A percentile compares a stretch with the other conserved stretches of the same genome.
Evolutionary conservation across 2,329 filamentous ascomycete species (phyloP).

Genomic region (Talaromyces pinophilus): DNA sequence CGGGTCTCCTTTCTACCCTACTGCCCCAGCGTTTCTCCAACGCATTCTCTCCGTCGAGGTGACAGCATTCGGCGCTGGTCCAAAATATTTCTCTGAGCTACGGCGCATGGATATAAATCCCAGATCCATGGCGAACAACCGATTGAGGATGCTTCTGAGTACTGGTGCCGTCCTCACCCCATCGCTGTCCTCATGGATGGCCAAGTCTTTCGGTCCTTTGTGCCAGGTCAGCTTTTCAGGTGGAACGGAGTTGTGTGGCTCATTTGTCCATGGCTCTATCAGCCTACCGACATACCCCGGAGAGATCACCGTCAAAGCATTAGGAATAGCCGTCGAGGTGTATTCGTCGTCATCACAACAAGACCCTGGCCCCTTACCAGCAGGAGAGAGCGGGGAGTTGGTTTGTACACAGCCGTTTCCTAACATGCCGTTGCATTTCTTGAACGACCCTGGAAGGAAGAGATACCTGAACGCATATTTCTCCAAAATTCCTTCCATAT

Average conservation of each 20-base stretch:
- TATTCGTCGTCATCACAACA: slow-evolving; percentile 30
- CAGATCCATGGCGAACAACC: slow-evolving; percentile 6
- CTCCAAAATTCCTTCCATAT: slow-evolving; percentile 37
- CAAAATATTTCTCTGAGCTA: slow-evolving; percentile 11
- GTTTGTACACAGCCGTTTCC: slow-evolving; percentile 51
- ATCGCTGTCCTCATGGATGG: slow-evolving; percentile 28
- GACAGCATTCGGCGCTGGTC: slow-evolving; percentile 6
- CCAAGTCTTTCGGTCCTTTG: slow-evolving; percentile 40
- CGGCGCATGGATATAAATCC: background rate
- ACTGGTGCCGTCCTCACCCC: slow-evolving; percentile 15
- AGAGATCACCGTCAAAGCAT: slow-evolving; percentile 49
- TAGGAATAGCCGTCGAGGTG: slow-evolving; percentile 51
- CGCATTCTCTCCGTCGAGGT: slow-evolving; percentile 43
- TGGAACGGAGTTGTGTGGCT: slow-evolving; percentile 52
- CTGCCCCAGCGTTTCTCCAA: slow-evolving; percentile 17
- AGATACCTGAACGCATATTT: slow-evolving; percentile 52
- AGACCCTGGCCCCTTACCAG: slow-evolving; percentile 23
- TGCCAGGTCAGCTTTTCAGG: slow-evolving; percentile 49
- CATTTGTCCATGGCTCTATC: slow-evolving; percentile 47
- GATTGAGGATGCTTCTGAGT: slow-evolving; percentile 8
- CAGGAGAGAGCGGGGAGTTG: slow-evolving; percentile 48
- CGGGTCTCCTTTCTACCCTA: slow-evolving; percentile 47
- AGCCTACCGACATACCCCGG: slow-evolving; percentile 45
- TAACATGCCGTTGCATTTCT: slow-evolving; percentile 50
- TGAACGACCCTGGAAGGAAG: slow-evolving; percentile 44